Evolutionary conservation across 495 filamentous ascomycete species (phyloP).

Genomic region (Lichenothelia convexa): DNA sequence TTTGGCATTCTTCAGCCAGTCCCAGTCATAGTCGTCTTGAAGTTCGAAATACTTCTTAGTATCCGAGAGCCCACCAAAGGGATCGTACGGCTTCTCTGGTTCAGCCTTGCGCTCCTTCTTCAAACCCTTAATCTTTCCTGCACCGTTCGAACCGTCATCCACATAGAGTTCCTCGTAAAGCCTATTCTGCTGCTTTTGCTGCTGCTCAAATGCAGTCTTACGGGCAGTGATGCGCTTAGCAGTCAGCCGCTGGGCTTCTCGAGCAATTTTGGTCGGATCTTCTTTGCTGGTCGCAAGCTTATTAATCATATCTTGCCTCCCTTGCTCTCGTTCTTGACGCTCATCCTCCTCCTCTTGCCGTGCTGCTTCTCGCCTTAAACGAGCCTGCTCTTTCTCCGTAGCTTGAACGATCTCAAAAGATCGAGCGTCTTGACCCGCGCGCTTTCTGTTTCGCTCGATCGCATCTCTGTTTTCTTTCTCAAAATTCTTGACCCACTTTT

Average conservation of each 20-base stretch:
- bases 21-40: slow-evolving; percentile 42
- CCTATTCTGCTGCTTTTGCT: slow-evolving; percentile 14
- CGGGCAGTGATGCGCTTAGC: slow-evolving; percentile 42
- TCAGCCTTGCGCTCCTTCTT: slow-evolving; percentile 42
- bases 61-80: slow-evolving; percentile 59
- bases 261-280: slow-evolving; percentile 33
- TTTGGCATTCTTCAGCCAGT: slow-evolving; percentile 43
- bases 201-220: slow-evolving; percentile 14
- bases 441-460: slow-evolving; percentile 35
- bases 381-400: slow-evolving; percentile 51
- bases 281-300: slow-evolving; percentile 28
- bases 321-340: slow-evolving; percentile 37
- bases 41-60: slow-evolving; percentile 49
- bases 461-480: slow-evolving; percentile 43
- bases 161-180: slow-evolving; percentile 12
- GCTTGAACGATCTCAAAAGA: slow-evolving; percentile 39
- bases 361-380: slow-evolving; percentile 33
- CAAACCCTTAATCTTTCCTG: slow-evolving; percentile 49
- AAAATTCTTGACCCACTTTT: slow-evolving; percentile 48
- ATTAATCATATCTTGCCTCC: slow-evolving; percentile 38
- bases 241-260: slow-evolving; percentile 40
- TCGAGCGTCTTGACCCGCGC: slow-evolving; percentile 34
- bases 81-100: slow-evolving; percentile 68
- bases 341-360: slow-evolving; percentile 38
- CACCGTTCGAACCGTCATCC: slow-evolving; percentile 16